These are phyloP conservation scores for Daldinia concentrica DNA, from an alignment of 495 filamentous ascomycete genomes.

Conservation along the genomic window DNA sequence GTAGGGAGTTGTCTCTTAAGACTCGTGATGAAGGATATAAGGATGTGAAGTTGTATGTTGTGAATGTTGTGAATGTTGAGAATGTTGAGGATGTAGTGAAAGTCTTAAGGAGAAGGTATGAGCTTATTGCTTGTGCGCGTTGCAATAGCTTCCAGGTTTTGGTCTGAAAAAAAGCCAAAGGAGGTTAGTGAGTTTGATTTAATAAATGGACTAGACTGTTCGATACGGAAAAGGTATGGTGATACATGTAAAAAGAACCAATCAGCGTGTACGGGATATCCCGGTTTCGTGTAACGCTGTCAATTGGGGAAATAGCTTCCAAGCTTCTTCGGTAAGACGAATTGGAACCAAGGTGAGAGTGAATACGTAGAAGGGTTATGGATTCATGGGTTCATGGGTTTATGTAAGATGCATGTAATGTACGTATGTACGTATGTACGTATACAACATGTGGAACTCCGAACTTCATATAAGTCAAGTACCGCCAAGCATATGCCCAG, in stretches of 20 bases:
- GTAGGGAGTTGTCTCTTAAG: neutral
- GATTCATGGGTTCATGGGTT: neutral
- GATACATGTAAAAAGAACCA: constrained; percentile 11
- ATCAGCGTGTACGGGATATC: constrained; percentile 35
- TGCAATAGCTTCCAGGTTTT: constrained; percentile 33
- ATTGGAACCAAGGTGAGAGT: constrained; percentile 30
- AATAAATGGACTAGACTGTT: constrained; percentile 8
- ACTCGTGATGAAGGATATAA: neutral
- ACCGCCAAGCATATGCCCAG: constrained; percentile 6
- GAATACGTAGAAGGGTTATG: neutral
- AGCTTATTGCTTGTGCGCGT: constrained; percentile 20
- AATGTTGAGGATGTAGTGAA: constrained; percentile 1
- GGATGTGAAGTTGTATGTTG: constrained; percentile 1
- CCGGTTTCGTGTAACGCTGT: constrained; percentile 36
- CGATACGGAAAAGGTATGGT: neutral
- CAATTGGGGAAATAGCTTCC: constrained; percentile 26
- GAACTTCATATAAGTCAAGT: neutral
- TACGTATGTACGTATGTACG: neutral
- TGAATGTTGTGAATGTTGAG: neutral
- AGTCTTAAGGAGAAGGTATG: constrained; percentile 11
- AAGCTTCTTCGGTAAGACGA: constrained; percentile 26
- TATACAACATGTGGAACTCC: neutral
- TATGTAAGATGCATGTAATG: neutral
- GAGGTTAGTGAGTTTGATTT: constrained; percentile 25
- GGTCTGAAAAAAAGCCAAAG: constrained; percentile 26